phyloP scores from a whole-genome alignment of 2,329 filamentous ascomycete genomes.

The Dendrostoma leiphaemia region DNA sequence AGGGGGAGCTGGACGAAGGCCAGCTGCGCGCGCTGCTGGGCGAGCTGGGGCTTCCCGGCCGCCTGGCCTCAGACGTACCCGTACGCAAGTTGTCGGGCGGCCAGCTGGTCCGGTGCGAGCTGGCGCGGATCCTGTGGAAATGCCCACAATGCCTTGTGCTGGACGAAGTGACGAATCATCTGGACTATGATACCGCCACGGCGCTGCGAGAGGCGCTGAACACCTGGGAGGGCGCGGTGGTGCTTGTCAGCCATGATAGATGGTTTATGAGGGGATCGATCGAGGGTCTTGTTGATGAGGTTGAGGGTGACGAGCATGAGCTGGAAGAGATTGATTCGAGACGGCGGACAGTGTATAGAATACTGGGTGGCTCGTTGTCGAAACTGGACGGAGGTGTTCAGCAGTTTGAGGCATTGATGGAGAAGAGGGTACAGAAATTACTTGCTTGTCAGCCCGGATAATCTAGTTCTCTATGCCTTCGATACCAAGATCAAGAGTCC shows the following conservation, averaged over 20 bases:
- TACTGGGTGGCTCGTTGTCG: conserved; percentile 56
- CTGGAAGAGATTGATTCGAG: conserved; percentile 42
- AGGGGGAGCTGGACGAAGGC: conserved; percentile 59
- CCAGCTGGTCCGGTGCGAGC: conserved; percentile 65
- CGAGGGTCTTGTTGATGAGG: conserved; percentile 52
- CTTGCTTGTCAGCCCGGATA: conserved; percentile 21
- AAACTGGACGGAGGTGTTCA: conserved; percentile 59
- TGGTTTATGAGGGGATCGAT: conserved; percentile 76
- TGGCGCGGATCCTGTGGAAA: conserved; percentile 67
- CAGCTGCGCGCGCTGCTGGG: conserved; percentile 65
- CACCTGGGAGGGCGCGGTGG: conserved; percentile 69
- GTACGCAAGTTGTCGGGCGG: conserved; percentile 74
- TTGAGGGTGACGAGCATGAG: conserved; percentile 40
- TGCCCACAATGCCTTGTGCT: conserved; percentile 72
- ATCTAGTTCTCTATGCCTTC: neutral
- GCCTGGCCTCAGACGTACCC: conserved; percentile 70
- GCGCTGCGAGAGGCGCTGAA: conserved; percentile 66
- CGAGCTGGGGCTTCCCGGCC: conserved; percentile 68
- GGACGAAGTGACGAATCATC: conserved; percentile 81
- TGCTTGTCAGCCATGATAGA: conserved; percentile 79
- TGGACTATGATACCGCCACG: conserved; percentile 78
- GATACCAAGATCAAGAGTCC: no score
- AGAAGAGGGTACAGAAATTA: conserved; percentile 53
- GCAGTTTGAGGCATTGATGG: conserved; percentile 63
- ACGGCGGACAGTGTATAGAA: conserved; percentile 56